These are phyloP conservation scores for Dothiorella sarmentorum DNA, from an alignment of 2,329 filamentous ascomycete genomes.

Conservation along the genomic window DNA sequence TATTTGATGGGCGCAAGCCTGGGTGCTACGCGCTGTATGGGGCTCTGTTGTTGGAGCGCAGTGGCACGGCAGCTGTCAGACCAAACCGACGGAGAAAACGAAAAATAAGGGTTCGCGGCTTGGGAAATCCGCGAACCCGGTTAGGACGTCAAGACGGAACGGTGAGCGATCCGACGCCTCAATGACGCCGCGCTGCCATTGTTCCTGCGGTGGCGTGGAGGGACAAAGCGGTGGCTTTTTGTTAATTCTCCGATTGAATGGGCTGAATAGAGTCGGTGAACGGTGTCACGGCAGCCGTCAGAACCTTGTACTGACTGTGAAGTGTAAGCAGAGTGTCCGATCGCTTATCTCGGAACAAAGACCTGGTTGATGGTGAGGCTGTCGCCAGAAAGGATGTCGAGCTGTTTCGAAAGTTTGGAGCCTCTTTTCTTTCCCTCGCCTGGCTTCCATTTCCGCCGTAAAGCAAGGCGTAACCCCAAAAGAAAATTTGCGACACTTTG, in stretches of 20 bases:
- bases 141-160: conserved; percentile 3
- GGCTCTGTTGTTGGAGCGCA: not conserved
- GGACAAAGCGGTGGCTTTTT: not conserved
- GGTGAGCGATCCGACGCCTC: not conserved
- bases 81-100: conserved; percentile 1
- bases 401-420: not conserved
- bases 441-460: not conserved
- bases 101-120: not conserved
- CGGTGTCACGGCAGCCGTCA: conserved; percentile 10
- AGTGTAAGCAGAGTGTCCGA: not conserved
- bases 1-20: conserved; percentile 10
- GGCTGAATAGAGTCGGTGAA: conserved; percentile 1
- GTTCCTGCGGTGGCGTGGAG: not conserved
- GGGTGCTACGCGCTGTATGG: not conserved
- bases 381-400: not conserved
- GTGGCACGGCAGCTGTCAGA: conserved; percentile 17
- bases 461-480: not conserved
- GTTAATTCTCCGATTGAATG: conserved; percentile 15
- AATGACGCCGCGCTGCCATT: not conserved
- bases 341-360: too few species aligned
- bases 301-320: conserved; percentile 1
- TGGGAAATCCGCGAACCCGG: conserved; percentile 6
- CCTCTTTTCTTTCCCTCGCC: not conserved
- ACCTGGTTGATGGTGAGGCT: not conserved
- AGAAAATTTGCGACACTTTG: not conserved